Base-by-base conservation (phyloP, 768 basidiomycete genomes). In the Lyophyllum atratum region DNA sequence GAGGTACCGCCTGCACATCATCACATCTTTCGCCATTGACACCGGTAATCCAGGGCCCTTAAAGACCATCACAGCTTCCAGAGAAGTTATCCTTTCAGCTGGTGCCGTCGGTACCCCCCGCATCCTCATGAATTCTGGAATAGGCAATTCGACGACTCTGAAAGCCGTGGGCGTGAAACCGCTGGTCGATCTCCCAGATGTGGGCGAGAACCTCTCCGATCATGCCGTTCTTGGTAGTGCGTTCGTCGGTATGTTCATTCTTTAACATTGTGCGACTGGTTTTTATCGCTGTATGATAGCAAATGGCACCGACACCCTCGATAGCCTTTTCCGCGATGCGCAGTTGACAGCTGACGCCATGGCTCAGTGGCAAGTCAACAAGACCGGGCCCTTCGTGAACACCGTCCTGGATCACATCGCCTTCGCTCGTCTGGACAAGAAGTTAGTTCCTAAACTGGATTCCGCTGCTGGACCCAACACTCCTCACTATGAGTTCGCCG, bases 121-220 rank as follows among this genome's bases (percentile, higher is more conserved):
- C 25, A 64, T 74, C 24, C 64, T 74, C 11, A 40, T 72, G 28
- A 66, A 68, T 26, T 74, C 72, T 19, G 73, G 73, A 15, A 76
- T 76, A 53, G 74, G 74, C 11, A 58, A 70, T 37, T n/a, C 54
- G 1, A 48, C 43, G 6, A 33, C 53, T 25, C 64, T 73, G 1
- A 40, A 49, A 12, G 29, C 54, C 10, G 6, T 70, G 1, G 66
- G 65, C 12, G 52, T 70, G 29, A 21, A 56, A 34, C 55, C 72
- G 7, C 40, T 71, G 11, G 54, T 76, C 3, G 28, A 74, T 53
- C 59, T 72, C 17, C 76, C 75, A 8, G 66, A 66, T 37, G 76
- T 78, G 1, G 77, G 77, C 15, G 65, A 69, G 52, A 75, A 78
- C 53, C 61, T 77, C 1, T 65, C 68, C 11, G 76, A 75, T 52